Evolutionary conservation across 2,329 filamentous ascomycete species (phyloP).

Genomic region (Ceratocystiopsis brevicomis): DNA sequence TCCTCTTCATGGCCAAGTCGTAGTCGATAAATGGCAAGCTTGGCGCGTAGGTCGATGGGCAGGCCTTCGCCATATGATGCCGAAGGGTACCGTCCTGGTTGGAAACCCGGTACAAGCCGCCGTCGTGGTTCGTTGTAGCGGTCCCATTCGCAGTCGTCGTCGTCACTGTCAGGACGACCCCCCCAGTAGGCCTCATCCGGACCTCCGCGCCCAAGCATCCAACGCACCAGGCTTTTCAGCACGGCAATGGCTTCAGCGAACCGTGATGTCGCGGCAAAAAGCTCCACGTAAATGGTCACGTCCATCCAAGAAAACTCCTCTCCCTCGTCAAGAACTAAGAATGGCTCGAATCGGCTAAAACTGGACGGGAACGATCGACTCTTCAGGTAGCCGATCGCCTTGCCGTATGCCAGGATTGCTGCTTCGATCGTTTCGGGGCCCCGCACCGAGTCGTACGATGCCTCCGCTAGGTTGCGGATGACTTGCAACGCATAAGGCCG

Average conservation of each 20-base stretch:
- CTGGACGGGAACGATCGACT: slow-evolving; percentile 13
- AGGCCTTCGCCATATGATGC: slow-evolving; percentile 53
- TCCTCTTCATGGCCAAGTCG: slow-evolving; percentile 50
- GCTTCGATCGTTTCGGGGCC: slow-evolving; percentile 19
- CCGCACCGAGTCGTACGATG: slow-evolving; percentile 32
- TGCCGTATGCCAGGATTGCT: slow-evolving; percentile 30
- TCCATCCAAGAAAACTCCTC: slow-evolving; percentile 52
- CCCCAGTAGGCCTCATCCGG: slow-evolving; percentile 64
- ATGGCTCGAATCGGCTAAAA: slow-evolving; percentile 2
- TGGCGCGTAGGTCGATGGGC: slow-evolving; percentile 66
- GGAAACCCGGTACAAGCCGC: slow-evolving; percentile 39
- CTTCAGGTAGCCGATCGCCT: slow-evolving; percentile 22
- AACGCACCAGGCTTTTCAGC: slow-evolving; percentile 56
- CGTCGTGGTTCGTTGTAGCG: slow-evolving; percentile 46
- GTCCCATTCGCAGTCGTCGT: slow-evolving; percentile 86
- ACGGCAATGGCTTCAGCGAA: slow-evolving; percentile 48
- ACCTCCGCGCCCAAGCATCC: slow-evolving; percentile 51
- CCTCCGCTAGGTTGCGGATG: slow-evolving; percentile 36
- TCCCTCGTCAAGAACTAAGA: slow-evolving; percentile 14
- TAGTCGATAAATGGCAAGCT: slow-evolving; percentile 68
- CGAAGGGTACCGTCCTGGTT: slow-evolving; percentile 29
- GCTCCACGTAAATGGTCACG: slow-evolving; percentile 66
- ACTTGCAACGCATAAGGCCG: slow-evolving; percentile 34
- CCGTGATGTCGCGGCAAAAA: slow-evolving; percentile 47
- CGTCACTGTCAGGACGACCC: slow-evolving; percentile 30